A percentile compares a stretch with the other conserved stretches of the same genome.
These are phyloP conservation scores for Trichoderma citrinoviride DNA, from an alignment of 2,329 filamentous ascomycete genomes.

Conservation along the genomic window DNA sequence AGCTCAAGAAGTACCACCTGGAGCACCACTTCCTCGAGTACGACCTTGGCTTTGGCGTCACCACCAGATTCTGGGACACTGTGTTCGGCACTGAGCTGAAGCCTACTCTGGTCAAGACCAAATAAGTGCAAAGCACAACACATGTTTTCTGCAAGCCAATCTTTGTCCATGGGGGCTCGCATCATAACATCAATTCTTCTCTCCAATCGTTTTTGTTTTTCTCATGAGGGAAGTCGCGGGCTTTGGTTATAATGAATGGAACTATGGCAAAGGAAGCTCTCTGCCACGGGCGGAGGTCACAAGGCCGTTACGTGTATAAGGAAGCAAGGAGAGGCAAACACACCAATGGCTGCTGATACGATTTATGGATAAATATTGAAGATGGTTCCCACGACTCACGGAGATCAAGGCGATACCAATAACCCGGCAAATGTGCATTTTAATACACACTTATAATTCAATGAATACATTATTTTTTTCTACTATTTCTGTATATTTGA, in stretches of 20 bases:
- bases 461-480: not conserved
- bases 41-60: conserved; percentile 95
- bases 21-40: conserved; percentile 98
- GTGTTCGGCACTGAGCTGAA: conserved; percentile 85
- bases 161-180: not conserved
- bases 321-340: not conserved
- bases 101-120: conserved; percentile 34
- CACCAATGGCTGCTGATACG: not conserved
- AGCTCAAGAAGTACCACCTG: conserved; percentile 95
- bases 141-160: not conserved
- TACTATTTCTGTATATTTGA: not conserved
- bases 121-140: conserved; percentile 26
- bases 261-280: not conserved
- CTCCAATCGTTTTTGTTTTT: not conserved
- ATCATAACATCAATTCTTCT: not conserved
- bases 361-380: conserved; percentile 6
- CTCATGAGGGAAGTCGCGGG: not conserved
- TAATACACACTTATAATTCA: conserved; percentile 10
- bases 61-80: conserved; percentile 91
- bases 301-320: not conserved
- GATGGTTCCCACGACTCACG: not conserved
- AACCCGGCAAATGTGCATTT: not conserved
- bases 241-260: not conserved
- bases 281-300: not conserved
- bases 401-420: not conserved